A percentile compares a stretch with the other conserved stretches of the same genome.
Evolutionary conservation across 2,329 filamentous ascomycete genomes (phyloP).

Genomic region (Apiospora rasikravindrae): DNA sequence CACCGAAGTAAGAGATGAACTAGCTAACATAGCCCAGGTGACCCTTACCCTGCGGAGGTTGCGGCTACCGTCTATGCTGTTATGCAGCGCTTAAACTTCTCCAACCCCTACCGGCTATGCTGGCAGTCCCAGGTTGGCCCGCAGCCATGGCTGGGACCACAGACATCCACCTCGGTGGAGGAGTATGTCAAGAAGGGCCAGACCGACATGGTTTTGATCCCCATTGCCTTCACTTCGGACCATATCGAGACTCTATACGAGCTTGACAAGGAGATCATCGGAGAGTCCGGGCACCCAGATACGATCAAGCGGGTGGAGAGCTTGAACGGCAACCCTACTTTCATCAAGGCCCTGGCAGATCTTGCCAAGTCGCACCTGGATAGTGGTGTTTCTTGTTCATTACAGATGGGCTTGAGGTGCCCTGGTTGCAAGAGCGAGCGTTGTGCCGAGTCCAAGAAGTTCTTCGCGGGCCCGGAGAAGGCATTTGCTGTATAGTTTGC

Average conservation of each 20-base stretch:
- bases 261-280: constrained; percentile 92
- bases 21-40: constrained; percentile 57
- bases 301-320: constrained; percentile 90
- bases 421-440: constrained; percentile 91
- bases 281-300: constrained; percentile 77
- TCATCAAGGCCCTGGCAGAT: constrained; percentile 88
- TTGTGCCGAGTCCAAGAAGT: constrained; percentile 78
- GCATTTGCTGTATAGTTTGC: constrained; percentile 30
- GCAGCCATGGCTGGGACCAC: constrained; percentile 91
- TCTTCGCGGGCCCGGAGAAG: constrained; percentile 54
- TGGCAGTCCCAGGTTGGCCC: constrained; percentile 99
- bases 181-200: constrained; percentile 90
- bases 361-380: constrained; percentile 82
- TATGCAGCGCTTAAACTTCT: constrained; percentile 88
- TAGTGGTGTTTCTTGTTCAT: constrained; percentile 70
- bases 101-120: constrained; percentile 89
- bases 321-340: constrained; percentile 87
- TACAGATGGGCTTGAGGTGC: constrained; percentile 89
- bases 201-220: constrained; percentile 88
- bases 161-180: constrained; percentile 87
- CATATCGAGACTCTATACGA: constrained; percentile 98
- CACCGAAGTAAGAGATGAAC: not conserved
- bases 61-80: constrained; percentile 95
- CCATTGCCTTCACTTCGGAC: constrained; percentile 98
- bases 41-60: constrained; percentile 94